Conservation (phyloP, 331 rosid genomes). For the Saraca asoca region DNA sequence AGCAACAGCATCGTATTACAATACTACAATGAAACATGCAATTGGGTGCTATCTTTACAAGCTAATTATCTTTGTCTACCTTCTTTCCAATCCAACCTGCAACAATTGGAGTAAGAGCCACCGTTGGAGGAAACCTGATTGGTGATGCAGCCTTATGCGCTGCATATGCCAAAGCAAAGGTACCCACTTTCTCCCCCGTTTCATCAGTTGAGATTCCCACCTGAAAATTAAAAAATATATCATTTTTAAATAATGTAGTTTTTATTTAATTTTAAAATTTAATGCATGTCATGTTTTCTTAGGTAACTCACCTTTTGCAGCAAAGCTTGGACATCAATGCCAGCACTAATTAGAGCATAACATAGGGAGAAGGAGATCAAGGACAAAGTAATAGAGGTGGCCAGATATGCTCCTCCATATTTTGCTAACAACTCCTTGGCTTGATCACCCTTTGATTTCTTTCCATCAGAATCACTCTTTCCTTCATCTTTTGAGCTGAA, state of each 20-base stretch:
- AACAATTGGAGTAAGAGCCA: conserved; percentile 87
- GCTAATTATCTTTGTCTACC: conserved; percentile 55
- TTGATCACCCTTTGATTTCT: conserved; percentile 77
- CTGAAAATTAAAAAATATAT: conserved; percentile 39
- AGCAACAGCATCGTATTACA: no score
- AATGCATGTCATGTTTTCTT: conserved; percentile 11
- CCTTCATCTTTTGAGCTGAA: conserved; percentile 80
- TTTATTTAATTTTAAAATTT: not conserved
- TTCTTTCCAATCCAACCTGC: conserved; percentile 91
- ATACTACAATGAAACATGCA: not conserved
- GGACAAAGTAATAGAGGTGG: conserved; percentile 84
- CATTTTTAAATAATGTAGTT: not conserved
- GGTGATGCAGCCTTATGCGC: conserved; percentile 98
- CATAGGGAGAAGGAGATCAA: conserved; percentile 75
- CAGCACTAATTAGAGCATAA: conserved; percentile 65
- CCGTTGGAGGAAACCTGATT: conserved; percentile 93
- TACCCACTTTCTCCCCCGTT: conserved; percentile 85
- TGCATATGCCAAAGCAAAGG: conserved; percentile 93
- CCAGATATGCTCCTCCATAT: conserved; percentile 90
- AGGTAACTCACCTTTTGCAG: conserved; percentile 66
- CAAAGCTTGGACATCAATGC: conserved; percentile 73
- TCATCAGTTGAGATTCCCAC: conserved; percentile 70
- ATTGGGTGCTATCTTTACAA: not conserved
- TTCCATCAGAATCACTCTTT: conserved; percentile 39
- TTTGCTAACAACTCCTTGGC: conserved; percentile 88